A percentile compares a stretch with the other conserved stretches of the same genome.
Conservation (phyloP, 2,329 filamentous ascomycete genomes). For the Colletotrichum eremochloae region DNA sequence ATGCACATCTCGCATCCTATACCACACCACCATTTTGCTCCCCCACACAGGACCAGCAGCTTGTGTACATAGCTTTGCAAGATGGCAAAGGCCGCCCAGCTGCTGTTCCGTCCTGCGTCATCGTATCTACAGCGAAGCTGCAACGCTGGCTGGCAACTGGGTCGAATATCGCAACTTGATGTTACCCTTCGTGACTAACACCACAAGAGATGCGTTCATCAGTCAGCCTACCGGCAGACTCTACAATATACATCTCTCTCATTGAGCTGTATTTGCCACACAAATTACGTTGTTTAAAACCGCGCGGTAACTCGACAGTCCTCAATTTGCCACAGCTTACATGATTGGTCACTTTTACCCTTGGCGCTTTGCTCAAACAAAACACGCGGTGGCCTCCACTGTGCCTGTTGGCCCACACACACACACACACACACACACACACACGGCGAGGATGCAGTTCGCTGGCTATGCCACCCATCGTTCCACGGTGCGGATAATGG, state of each 20-base stretch:
- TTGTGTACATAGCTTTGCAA: conserved; percentile 20
- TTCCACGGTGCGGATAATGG: conserved; percentile 34
- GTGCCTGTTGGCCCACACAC: conserved; percentile 24
- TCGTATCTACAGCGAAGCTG: conserved; percentile 1
- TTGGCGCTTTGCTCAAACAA: conserved; percentile 15
- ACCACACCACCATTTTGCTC: neutral
- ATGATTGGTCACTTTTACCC: conserved; percentile 20
- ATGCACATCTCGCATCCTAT: neutral
- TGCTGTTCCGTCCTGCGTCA: conserved; percentile 25
- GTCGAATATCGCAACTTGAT: conserved; percentile 1
- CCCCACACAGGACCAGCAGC: conserved; percentile 13
- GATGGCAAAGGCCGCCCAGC: neutral
- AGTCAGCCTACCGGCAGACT: conserved; percentile 4
- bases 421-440: conserved; percentile 15
- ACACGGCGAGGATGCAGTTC: conserved; percentile 15
- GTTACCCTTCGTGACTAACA: conserved; percentile 19
- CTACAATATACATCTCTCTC: conserved; percentile 16
- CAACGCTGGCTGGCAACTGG: neutral
- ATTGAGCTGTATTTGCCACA: conserved; percentile 33
- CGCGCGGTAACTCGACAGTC: neutral
- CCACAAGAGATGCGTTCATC: neutral
- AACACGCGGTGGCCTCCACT: conserved; percentile 17
- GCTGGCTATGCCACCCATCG: conserved; percentile 16
- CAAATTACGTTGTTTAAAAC: conserved; percentile 5
- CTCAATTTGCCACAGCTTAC: conserved; percentile 24